These are phyloP conservation scores for Coelastrella sp. DNA, from an alignment of 139 green algal genomes.

Conservation along the genomic window DNA sequence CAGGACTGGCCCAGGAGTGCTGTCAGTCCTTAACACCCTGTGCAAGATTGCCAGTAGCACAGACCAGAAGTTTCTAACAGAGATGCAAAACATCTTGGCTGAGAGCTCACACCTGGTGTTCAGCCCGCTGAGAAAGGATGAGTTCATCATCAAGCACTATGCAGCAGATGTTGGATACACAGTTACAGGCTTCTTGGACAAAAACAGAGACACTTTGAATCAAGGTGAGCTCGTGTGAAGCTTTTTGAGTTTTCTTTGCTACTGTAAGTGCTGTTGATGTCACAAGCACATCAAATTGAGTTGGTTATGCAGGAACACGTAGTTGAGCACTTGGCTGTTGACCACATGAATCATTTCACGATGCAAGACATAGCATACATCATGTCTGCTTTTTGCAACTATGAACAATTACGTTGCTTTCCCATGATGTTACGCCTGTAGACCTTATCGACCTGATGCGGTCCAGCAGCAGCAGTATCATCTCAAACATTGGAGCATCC, in stretches of 20 bases:
- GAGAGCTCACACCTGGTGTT: slow-evolving; percentile 65
- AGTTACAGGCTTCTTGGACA: slow-evolving; percentile 78
- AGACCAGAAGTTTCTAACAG: slow-evolving; percentile 67
- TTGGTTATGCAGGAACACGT: too few relatives aligned
- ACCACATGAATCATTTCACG: too few relatives aligned
- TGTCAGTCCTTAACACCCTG: slow-evolving; percentile 93
- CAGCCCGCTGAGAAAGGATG: slow-evolving; percentile 53
- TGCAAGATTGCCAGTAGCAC: slow-evolving; percentile 86
- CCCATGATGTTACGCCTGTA: slow-evolving; percentile 35
- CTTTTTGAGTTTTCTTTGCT: too few relatives aligned
- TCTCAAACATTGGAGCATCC: slow-evolving; percentile 49
- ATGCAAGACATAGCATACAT: too few relatives aligned
- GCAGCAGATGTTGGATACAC: slow-evolving; percentile 78
- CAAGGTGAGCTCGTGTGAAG: slow-evolving; percentile 60
- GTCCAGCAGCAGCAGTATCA: slow-evolving; percentile 31
- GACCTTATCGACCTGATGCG: slow-evolving; percentile 87
- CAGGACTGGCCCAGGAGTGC: slow-evolving; percentile 81
- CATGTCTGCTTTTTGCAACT: not conserved
- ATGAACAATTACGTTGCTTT: not conserved
- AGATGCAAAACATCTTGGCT: slow-evolving; percentile 44
- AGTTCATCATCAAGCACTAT: slow-evolving; percentile 86
- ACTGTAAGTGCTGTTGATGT: too few relatives aligned
- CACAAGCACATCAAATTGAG: too few relatives aligned
- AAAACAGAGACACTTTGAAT: slow-evolving; percentile 86
- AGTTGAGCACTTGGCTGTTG: too few relatives aligned